A percentile compares a stretch with the other conserved stretches of the same genome.
phyloP scores from a whole-genome alignment of 495 filamentous ascomycete species.

The Annulohypoxylon bovei region DNA sequence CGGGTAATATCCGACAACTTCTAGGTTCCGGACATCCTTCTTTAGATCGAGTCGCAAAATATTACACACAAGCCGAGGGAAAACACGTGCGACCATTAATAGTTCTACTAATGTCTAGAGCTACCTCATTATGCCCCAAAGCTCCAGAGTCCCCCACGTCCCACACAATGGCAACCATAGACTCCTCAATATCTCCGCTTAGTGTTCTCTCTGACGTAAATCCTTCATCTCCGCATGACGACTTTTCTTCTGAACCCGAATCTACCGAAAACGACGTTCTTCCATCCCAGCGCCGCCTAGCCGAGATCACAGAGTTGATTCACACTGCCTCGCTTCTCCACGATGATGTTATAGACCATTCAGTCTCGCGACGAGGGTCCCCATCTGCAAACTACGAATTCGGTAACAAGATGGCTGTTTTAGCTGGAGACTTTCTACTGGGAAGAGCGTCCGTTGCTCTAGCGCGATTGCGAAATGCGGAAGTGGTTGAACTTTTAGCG shows the following conservation, averaged over 20 bases:
- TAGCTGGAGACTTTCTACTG: slow-evolving; percentile 94
- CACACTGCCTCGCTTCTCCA: slow-evolving; percentile 96
- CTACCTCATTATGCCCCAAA: slow-evolving; percentile 83
- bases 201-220: slow-evolving; percentile 84
- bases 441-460: slow-evolving; percentile 93
- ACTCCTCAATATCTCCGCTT: slow-evolving; percentile 79
- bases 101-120: slow-evolving; percentile 94
- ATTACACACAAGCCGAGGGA: slow-evolving; percentile 96
- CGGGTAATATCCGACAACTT: slow-evolving; percentile 85
- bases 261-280: slow-evolving; percentile 77
- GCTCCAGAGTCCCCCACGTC: slow-evolving; percentile 52
- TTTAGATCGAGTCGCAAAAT: slow-evolving; percentile 94
- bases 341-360: slow-evolving; percentile 97
- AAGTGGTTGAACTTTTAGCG: slow-evolving; percentile 92
- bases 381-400: slow-evolving; percentile 92
- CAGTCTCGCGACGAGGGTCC: slow-evolving; percentile 78
- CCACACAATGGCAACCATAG: slow-evolving; percentile 61
- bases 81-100: slow-evolving; percentile 96
- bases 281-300: slow-evolving; percentile 89
- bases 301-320: slow-evolving; percentile 96
- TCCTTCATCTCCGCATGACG: slow-evolving; percentile 65
- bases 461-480: slow-evolving; percentile 87
- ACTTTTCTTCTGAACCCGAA: slow-evolving; percentile 62
- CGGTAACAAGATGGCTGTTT: slow-evolving; percentile 98
- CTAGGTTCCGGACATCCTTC: slow-evolving; percentile 92